These are phyloP conservation scores for Ogataea trehalophila DNA, from an alignment of 805 yeast genomes.

Conservation along the genomic window DNA sequence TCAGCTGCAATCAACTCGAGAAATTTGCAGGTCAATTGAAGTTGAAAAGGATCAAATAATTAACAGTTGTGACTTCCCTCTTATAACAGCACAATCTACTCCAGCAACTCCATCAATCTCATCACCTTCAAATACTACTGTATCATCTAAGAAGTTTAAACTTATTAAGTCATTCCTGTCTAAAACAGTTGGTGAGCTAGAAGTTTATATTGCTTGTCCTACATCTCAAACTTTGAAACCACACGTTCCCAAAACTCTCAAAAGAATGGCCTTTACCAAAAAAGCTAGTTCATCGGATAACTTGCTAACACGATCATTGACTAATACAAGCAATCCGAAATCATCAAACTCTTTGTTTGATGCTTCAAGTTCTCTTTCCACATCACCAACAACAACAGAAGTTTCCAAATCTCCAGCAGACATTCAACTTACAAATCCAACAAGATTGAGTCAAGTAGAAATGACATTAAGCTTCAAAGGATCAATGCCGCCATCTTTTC, in stretches of 20 bases:
- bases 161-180: conserved; percentile 1
- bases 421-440: neutral
- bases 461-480: conserved; percentile 5
- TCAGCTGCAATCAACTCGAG: no score
- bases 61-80: no score
- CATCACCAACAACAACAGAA: conserved; percentile 3
- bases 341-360: neutral
- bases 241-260: conserved; percentile 2
- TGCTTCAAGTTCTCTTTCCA: neutral
- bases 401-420: neutral
- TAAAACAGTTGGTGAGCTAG: conserved; percentile 1
- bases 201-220: neutral
- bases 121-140: no score
- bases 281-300: no score
- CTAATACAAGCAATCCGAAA: neutral
- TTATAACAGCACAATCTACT: no score
- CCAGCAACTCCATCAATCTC: no score
- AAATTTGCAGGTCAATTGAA: no score
- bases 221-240: neutral
- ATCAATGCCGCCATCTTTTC: neutral
- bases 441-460: neutral
- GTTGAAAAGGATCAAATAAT: no score
- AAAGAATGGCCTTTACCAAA: neutral
- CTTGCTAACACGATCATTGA: neutral
- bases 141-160: neutral